phyloP scores from a whole-genome alignment of 2,329 filamentous ascomycete genomes.

The Aspergillus fumigatus region DNA sequence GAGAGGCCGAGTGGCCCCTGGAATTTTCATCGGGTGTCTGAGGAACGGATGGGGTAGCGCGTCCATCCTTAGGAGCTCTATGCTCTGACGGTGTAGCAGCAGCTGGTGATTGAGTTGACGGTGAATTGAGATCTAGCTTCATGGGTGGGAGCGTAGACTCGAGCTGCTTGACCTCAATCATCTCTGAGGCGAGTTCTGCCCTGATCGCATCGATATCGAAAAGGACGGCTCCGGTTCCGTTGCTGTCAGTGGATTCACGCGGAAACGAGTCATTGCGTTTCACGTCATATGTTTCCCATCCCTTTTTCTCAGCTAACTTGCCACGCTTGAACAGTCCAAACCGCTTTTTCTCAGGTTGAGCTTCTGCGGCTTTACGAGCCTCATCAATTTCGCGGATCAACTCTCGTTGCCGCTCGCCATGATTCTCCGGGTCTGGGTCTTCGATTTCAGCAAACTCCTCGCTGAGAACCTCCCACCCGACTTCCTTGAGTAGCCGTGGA shows the following conservation, averaged over 20 bases:
- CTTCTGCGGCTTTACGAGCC: constrained; percentile 79
- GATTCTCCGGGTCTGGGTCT: constrained; percentile 93
- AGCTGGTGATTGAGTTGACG: constrained; percentile 13
- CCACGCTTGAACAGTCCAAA: constrained; percentile 80
- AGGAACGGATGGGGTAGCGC: constrained; percentile 28
- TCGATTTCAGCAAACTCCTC: constrained; percentile 97
- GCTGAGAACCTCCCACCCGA: constrained; percentile 85
- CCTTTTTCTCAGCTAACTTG: constrained; percentile 69
- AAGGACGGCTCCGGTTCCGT: constrained; percentile 54
- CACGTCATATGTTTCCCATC: constrained; percentile 93
- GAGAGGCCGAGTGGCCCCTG: constrained; percentile 8
- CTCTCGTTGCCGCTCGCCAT: constrained; percentile 79
- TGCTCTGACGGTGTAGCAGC: constrained; percentile 24
- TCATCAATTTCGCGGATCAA: constrained; percentile 96
- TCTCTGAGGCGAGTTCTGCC: constrained; percentile 72
- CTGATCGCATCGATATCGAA: constrained; percentile 96
- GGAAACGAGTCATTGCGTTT: constrained; percentile 29
- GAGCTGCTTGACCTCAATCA: constrained; percentile 70
- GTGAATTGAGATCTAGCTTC: constrained; percentile 60
- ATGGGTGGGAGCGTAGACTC: constrained; percentile 86
- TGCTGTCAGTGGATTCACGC: constrained; percentile 22
- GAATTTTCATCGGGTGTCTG: constrained; percentile 17
- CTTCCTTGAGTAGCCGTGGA: constrained; percentile 78
- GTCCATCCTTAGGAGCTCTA: constrained; percentile 40
- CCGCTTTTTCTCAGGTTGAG: constrained; percentile 65